Evolutionary conservation across 2,329 filamentous ascomycete genomes (phyloP).

Genomic region (Raffaelea arxii): DNA sequence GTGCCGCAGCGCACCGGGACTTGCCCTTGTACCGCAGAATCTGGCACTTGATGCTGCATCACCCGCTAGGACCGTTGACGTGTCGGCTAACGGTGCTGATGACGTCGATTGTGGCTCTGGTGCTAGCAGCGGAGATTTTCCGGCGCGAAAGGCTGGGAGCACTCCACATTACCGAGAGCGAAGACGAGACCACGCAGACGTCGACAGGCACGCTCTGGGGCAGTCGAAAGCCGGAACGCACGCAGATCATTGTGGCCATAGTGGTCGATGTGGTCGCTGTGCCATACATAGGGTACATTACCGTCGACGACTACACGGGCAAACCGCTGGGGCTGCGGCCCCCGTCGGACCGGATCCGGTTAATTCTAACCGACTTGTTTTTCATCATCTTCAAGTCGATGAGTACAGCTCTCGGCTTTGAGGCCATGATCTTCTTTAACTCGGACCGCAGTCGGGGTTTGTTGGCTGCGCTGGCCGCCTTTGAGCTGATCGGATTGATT

Average conservation of each 20-base stretch:
- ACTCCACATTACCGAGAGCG: neutral
- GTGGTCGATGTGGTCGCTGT: slow-evolving; percentile 82
- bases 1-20: neutral
- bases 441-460: slow-evolving; percentile 8
- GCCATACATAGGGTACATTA: slow-evolving; percentile 87
- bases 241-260: slow-evolving; percentile 80
- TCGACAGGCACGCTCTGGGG: slow-evolving; percentile 3
- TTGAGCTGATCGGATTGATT: slow-evolving; percentile 15
- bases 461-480: slow-evolving; percentile 12
- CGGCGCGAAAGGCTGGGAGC: slow-evolving; percentile 36
- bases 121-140: slow-evolving; percentile 67
- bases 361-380: slow-evolving; percentile 85
- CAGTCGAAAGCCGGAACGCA: slow-evolving; percentile 42
- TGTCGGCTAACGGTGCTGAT: slow-evolving; percentile 75
- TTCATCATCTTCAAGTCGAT: slow-evolving; percentile 98
- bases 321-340: slow-evolving; percentile 83
- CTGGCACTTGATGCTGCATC: slow-evolving; percentile 62
- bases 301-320: slow-evolving; percentile 91
- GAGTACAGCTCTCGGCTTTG: slow-evolving; percentile 66
- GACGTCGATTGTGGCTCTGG: slow-evolving; percentile 75
- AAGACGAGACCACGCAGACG: slow-evolving; percentile 14
- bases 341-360: slow-evolving; percentile 73
- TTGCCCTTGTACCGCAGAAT: slow-evolving; percentile 39
- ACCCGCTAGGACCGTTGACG: slow-evolving; percentile 74
- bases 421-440: slow-evolving; percentile 15